Evolutionary conservation across 306 rosid species (phyloP).

Genomic region (apple (Malus domestica)): DNA sequence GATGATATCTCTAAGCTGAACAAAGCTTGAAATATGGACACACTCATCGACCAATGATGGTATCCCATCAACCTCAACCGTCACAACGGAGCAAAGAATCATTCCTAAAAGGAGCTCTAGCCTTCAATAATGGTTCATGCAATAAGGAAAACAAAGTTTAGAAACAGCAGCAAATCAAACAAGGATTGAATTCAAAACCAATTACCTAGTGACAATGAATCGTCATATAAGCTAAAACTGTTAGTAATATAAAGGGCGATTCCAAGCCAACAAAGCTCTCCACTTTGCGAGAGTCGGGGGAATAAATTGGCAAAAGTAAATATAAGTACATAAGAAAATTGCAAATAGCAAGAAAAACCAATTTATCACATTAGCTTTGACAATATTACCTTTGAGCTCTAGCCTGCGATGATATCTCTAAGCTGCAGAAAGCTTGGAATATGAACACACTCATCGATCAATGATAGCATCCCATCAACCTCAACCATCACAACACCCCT

Average conservation of each 20-base stretch:
- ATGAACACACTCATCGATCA: not conserved
- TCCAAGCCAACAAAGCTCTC: too few relatives aligned
- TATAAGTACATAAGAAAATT: not conserved
- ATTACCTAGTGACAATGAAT: not conserved
- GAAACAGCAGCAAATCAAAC: not conserved
- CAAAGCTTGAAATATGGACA: too few relatives aligned
- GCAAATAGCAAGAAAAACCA: not conserved
- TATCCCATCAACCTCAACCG: too few relatives aligned
- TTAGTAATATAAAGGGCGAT: not conserved
- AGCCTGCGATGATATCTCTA: not conserved
- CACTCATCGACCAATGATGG: too few relatives aligned
- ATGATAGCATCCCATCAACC: not conserved
- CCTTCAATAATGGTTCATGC: not conserved
- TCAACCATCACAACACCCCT: not conserved
- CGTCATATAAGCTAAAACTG: not conserved
- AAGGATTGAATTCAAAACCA: not conserved
- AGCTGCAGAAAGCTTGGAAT: conserved; percentile 1
- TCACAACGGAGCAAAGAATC: too few relatives aligned
- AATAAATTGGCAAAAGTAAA: not conserved
- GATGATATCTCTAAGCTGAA: too few relatives aligned
- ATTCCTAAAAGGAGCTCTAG: too few relatives aligned
- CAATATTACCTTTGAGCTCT: not conserved
- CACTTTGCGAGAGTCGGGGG: too few relatives aligned
- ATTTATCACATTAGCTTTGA: not conserved
- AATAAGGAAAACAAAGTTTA: not conserved